Base-by-base conservation (phyloP, 2,329 filamentous ascomycete species). In the Monilinia fructicola region DNA sequence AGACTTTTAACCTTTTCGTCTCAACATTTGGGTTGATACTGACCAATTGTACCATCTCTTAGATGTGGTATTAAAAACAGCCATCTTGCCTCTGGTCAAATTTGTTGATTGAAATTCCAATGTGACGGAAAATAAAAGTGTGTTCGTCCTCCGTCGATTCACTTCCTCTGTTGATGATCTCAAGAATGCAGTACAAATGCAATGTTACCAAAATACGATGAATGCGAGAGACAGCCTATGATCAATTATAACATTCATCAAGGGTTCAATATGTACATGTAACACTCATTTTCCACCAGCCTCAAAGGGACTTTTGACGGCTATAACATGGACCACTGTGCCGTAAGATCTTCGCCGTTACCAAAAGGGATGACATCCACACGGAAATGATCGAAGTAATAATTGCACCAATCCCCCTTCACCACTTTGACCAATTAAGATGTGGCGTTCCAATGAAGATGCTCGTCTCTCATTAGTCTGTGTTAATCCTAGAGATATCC, bases 21-120 rank as follows among this genome's bases (percentile, higher is more conserved):
- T 12, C n/a, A 50, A 38, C 6, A 35, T 38, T 50, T 1, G 7
- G 14, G 31, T n/a, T 50, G 31, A 26, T 26, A 50, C 54, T 59
- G 26, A 65, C 63, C 63, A 65, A 59, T 65, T 65, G 54, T 65
- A 65, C 63, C 63, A 65, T 59, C 63, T 58, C 31, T 65, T 65
- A 0, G 55, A 59, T 16, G 54, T 11, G 21, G 63, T 65, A 16
- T 65, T 65, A 4, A 59, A 65, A 10, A 60, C 12, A 52, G 23
- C 14, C 63, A 59, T 65, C 18, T 59, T 59, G 42, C 18, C 35
- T 31, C 44, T 52, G 4, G 50, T 26, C 44, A 9, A 21, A 50
- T 12, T 38, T 48, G 14, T 23, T 21, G 31, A 50, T 50, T 26
- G 28, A 26, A 11, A 21, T 18, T 14, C 14, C 21, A 9, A 60